Conservation (phyloP, 179 eudicot species). For the Silene vulgaris region DNA sequence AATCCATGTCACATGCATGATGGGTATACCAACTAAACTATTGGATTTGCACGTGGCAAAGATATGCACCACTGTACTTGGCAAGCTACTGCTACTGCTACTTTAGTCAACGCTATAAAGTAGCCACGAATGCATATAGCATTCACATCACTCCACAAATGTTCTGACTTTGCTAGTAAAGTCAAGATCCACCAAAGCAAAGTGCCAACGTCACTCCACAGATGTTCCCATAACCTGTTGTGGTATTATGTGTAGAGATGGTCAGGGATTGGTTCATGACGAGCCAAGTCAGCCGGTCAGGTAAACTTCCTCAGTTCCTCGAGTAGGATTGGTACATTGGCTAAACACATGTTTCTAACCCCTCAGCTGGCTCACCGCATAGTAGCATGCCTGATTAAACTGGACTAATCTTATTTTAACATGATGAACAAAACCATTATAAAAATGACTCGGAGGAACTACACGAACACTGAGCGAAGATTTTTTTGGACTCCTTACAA, state of each 20-base stretch:
- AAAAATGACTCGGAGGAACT: no score
- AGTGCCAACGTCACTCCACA: neutral
- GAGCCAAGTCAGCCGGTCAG: neutral
- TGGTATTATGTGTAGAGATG: neutral
- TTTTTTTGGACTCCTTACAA: no score
- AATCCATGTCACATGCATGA: slow-evolving; percentile 9
- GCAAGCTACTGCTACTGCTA: neutral
- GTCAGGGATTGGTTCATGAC: neutral
- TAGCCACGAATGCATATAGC: neutral
- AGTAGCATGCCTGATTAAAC: no score
- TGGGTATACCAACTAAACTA: slow-evolving; percentile 5
- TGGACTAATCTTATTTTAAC: no score
- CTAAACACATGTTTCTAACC: no score
- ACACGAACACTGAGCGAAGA: no score
- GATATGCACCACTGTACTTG: neutral
- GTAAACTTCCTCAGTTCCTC: neutral
- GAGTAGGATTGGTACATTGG: no score
- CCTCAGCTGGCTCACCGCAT: no score
- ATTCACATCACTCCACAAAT: slow-evolving; percentile 5
- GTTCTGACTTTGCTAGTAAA: neutral
- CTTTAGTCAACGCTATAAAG: neutral
- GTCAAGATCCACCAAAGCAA: neutral
- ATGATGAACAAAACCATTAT: no score
- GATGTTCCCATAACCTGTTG: neutral
- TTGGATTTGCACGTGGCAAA: neutral